A percentile compares a stretch with the other conserved stretches of the same genome.
Conservation (phyloP, 768 basidiomycete species). For the Mycena vulgaris region DNA sequence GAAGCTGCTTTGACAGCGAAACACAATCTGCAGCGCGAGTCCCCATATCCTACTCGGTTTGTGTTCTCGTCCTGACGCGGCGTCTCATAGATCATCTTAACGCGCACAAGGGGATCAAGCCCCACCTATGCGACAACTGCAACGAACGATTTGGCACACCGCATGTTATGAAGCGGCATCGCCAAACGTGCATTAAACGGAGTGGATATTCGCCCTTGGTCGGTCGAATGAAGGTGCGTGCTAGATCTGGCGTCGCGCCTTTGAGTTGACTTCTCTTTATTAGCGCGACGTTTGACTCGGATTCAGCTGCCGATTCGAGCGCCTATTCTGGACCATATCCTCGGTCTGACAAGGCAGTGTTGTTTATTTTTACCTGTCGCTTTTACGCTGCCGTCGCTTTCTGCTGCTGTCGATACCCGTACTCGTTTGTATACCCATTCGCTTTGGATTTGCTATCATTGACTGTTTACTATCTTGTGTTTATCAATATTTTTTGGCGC, state of each 20-base stretch:
- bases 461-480: too few species aligned
- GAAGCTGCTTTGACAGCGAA: conserved; percentile 7
- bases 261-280: too few species aligned
- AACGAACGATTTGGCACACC: conserved; percentile 4
- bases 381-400: background rate
- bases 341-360: background rate
- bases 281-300: too few species aligned
- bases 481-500: too few species aligned
- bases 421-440: background rate
- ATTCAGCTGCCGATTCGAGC: background rate
- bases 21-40: conserved; percentile 17
- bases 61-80: background rate
- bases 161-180: conserved; percentile 17
- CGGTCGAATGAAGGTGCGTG: too few species aligned
- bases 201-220: too few species aligned
- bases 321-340: background rate
- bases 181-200: background rate
- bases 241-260: too few species aligned
- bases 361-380: background rate
- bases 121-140: background rate
- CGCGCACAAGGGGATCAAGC: conserved; percentile 4
- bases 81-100: conserved; percentile 22
- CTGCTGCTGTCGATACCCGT: conserved; percentile 1
- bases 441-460: background rate
- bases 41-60: background rate